These are phyloP conservation scores for Quercus gilva DNA, from an alignment of 306 rosid genomes.

Conservation along the genomic window DNA sequence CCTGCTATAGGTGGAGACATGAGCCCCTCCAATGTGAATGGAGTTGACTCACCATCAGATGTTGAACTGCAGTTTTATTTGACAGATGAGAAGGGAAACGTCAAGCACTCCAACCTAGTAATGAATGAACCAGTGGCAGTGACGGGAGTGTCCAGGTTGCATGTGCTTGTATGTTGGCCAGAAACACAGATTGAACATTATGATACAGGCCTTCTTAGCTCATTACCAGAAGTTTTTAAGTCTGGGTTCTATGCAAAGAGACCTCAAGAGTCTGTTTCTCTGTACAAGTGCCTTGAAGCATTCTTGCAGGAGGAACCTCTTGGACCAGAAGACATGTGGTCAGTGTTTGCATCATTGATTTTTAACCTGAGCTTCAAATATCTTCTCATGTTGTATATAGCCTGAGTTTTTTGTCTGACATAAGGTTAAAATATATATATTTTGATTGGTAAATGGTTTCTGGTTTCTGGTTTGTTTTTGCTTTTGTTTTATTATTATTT, in stretches of 20 bases:
- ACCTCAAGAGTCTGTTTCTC: slow-evolving; percentile 80
- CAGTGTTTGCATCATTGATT: slow-evolving; percentile 36
- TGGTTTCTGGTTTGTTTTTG: background rate
- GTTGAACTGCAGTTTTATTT: slow-evolving; percentile 60
- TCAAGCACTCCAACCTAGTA: slow-evolving; percentile 50
- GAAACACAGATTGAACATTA: slow-evolving; percentile 52
- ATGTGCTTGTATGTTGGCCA: slow-evolving; percentile 85
- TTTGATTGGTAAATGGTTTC: background rate
- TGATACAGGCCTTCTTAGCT: slow-evolving; percentile 54
- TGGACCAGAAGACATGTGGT: slow-evolving; percentile 99
- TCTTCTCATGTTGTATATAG: background rate
- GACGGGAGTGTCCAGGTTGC: slow-evolving; percentile 42
- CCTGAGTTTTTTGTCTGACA: background rate
- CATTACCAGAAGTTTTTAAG: slow-evolving; percentile 92
- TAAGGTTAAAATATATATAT: background rate
- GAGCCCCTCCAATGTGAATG: slow-evolving; percentile 31
- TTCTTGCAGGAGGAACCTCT: slow-evolving; percentile 98
- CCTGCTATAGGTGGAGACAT: slow-evolving; percentile 31
- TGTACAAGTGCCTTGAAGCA: slow-evolving; percentile 94
- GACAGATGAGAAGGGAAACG: slow-evolving; percentile 74
- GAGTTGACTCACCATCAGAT: slow-evolving; percentile 36
- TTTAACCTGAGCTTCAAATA: slow-evolving; percentile 3
- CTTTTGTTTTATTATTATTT: too few species aligned
- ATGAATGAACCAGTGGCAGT: slow-evolving; percentile 52
- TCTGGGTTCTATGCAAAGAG: slow-evolving; percentile 58